Percentiles rank a stretch among this genome's conserved stretches.
These are phyloP conservation scores for Fallopia convolvulus DNA, from an alignment of 148 eudicot genomes.

Conservation along the genomic window DNA sequence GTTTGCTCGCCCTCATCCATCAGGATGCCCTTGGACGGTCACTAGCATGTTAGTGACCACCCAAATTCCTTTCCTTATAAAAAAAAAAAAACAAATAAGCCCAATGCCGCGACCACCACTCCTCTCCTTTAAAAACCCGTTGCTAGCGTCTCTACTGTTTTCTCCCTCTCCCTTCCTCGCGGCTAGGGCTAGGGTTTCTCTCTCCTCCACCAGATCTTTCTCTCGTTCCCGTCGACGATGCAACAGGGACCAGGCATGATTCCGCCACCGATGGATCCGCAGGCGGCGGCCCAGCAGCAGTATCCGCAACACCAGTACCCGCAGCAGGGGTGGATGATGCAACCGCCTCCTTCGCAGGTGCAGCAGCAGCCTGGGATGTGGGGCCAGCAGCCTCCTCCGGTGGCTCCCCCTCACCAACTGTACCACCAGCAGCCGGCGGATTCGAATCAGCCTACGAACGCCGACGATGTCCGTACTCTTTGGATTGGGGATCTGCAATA, in stretches of 20 bases:
- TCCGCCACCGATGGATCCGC: constrained; percentile 18
- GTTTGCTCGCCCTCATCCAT: no score
- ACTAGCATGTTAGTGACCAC: no score
- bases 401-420: constrained; percentile 19
- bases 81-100: no score
- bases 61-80: no score
- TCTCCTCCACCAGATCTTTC: background rate
- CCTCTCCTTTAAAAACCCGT: no score
- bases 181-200: background rate
- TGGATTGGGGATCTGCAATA: constrained; percentile 95
- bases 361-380: constrained; percentile 9
- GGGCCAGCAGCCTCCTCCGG: constrained; percentile 17
- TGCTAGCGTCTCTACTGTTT: background rate
- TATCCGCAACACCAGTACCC: constrained; percentile 31
- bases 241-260: constrained; percentile 12
- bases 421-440: constrained; percentile 22
- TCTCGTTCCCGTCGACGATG: background rate
- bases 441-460: constrained; percentile 23
- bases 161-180: background rate
- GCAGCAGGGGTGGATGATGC: constrained; percentile 35
- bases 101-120: no score
- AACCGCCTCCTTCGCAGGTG: background rate
- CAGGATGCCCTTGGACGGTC: no score
- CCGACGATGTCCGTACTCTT: constrained; percentile 61
- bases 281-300: constrained; percentile 23